These are phyloP conservation scores for Cucurbitaria berberidis DNA, from an alignment of 2,329 filamentous ascomycete genomes.

Conservation along the genomic window DNA sequence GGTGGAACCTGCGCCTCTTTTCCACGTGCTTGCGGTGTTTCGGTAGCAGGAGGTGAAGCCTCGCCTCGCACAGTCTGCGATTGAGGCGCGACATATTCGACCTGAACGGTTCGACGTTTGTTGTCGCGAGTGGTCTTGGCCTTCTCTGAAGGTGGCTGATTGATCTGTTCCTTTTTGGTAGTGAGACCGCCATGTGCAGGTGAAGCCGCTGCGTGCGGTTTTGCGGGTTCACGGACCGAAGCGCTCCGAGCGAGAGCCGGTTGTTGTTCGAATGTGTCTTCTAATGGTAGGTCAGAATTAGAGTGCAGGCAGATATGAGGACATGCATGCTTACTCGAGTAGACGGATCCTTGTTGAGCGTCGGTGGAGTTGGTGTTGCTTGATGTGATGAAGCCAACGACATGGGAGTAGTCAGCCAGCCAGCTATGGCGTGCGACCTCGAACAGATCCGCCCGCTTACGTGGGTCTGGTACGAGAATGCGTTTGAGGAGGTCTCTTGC, in stretches of 20 bases:
- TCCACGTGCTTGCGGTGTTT: conserved; percentile 58
- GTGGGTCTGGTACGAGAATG: conserved; percentile 92
- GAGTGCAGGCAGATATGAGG: not conserved
- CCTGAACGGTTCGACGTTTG: conserved; percentile 93
- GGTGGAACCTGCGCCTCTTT: conserved; percentile 55
- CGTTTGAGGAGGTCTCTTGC: conserved; percentile 89
- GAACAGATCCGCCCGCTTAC: conserved; percentile 93
- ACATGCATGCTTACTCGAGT: conserved; percentile 55
- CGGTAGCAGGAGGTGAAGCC: conserved; percentile 45
- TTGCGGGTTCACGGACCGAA: conserved; percentile 87
- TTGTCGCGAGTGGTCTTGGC: conserved; percentile 75
- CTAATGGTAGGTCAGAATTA: conserved; percentile 33
- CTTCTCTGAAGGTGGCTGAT: conserved; percentile 68
- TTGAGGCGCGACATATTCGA: conserved; percentile 93
- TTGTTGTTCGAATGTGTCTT: conserved; percentile 64
- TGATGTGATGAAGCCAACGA: conserved; percentile 96
- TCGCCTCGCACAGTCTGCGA: conserved; percentile 82
- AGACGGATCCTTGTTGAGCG: conserved; percentile 78
- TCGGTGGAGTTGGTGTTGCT: conserved; percentile 87
- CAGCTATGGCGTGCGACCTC: conserved; percentile 98
- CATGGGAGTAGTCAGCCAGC: conserved; percentile 95
- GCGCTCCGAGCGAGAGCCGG: conserved; percentile 79
- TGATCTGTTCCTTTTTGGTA: conserved; percentile 76
- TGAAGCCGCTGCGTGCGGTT: conserved; percentile 60
- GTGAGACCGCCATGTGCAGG: conserved; percentile 64